Evolutionary conservation across 1,284 basidiomycete species (phyloP), one percentile per base, ranked within the genome.

Genomic region (Malassezia nana): DNA sequence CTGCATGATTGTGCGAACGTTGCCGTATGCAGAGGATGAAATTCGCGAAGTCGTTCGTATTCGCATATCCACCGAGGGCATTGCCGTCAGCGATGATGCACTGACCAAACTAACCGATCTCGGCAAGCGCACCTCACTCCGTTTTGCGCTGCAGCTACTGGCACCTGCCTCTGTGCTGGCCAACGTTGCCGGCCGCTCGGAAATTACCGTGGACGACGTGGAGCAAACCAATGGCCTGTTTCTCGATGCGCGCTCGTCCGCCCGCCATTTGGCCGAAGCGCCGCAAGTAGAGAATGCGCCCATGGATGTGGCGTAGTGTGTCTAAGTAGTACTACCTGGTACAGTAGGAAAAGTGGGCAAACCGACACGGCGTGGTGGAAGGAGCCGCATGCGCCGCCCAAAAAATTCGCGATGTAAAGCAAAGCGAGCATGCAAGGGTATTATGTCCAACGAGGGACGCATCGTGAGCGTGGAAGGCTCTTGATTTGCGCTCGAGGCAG

Each of bases 1-100:
- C 53, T 96, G 92, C 77, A 84, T 98, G 80, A 98, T 98, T 58
- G 90, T 98, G 38, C 87, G 89, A 70, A 98, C 92, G 1, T 82
- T 87, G 55, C 80, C 82, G 6, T 94, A 96, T 76, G 82, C 81
- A 9, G 81, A 83, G 38, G 85, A 87, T 8, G 88, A 96, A 73
- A 86, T 96, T 56, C 83, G 83, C 38, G 84, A 84, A 69, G 89
- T 98, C 24, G 80, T 96, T 5, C 84, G 87, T 63, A 78, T 92
- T 47, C 82, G 92, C 49, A 85, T 87, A 25, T 84, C 83, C 57
- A 82, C 89, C 2, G 92, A 96, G 75, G 87, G 87, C 0, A 79
- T 95, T 41, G 83, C 82, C 60, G 79, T 96, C 1, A 81, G 83
- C 22, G 71, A 81, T 10, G 84, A 84, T 7, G 90, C 92, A 10